Evolutionary conservation across 2,329 filamentous ascomycete genomes (phyloP), one percentile per base, ranked within the genome.

Genomic region (Cercospora sesami): DNA sequence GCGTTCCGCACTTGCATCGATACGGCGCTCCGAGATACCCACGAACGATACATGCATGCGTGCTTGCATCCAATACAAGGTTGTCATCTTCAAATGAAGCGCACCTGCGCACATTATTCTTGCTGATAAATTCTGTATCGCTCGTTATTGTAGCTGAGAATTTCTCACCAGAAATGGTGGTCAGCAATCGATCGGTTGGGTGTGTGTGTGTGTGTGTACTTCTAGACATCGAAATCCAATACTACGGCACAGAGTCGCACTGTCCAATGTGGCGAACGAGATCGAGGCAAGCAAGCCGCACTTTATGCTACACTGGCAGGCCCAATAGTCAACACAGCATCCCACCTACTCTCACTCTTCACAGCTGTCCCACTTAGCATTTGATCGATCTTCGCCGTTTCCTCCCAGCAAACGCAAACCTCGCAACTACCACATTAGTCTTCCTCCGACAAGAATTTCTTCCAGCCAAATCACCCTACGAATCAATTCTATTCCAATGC

Each of bases 401-500:
- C 10, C 36, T 12, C 45, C 18, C 18, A 51, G 18, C 45, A 51
- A 51, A 51, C 45, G 5, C 45, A 51, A 51, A 51, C 45, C 18
- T 51, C 45, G 18, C 45, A 14, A 23, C 21, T 51, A 14, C 18
- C 48, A 53, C 48, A 28, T 16, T 21, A 26, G 48, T 28, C 4
- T 26, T 12, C 21, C 48, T 6, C 5, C 18, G 48, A 28, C 18
- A 23, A 53, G 7, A 26, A 42, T 42, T 42, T n/a, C 36, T 16
- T 42, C 7, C 36, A 3, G 36, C 16, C 16, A 8, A n/a, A n/a
- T 42, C 36, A 42, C 16, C 16, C 36, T n/a, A n/a, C 36, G 36
- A n/a, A 42, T 42, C 36, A 42, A 9, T 31, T 30, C 23, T 16
- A 31, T 31, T 30, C 18, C 23, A 21, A 80, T 80, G 79, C 67